Evolutionary conservation across 257 asterid genomes (phyloP).

Genomic region (Verbena officinalis): DNA sequence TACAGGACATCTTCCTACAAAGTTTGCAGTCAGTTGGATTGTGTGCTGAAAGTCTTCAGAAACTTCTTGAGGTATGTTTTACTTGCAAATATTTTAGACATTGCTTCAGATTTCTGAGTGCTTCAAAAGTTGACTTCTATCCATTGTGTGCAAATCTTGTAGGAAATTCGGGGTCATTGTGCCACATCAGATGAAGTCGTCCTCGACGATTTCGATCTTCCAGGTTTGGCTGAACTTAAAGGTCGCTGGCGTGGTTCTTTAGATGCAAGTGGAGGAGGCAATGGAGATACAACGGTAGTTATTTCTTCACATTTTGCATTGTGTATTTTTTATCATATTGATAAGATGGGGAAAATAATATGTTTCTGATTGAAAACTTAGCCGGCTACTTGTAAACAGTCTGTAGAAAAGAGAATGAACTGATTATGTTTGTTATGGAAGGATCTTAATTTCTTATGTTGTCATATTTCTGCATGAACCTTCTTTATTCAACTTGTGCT

Average conservation of each 20-base stretch:
- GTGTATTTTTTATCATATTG: constrained; percentile 24
- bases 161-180: constrained; percentile 91
- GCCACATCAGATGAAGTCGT: constrained; percentile 78
- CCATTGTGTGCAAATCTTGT: constrained; percentile 28
- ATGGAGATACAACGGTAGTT: constrained; percentile 92
- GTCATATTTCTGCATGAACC: no score
- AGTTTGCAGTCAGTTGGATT: constrained; percentile 89
- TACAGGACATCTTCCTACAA: constrained; percentile 87
- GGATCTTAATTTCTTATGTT: no score
- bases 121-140: constrained; percentile 22
- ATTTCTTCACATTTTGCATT: constrained; percentile 24
- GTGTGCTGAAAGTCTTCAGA: constrained; percentile 86
- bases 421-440: no score
- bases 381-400: constrained; percentile 15
- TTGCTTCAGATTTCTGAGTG: constrained; percentile 21
- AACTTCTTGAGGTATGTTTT: constrained; percentile 83
- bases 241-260: constrained; percentile 94
- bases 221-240: constrained; percentile 96
- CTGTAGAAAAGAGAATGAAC: neutral
- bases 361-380: constrained; percentile 11
- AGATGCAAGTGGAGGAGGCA: constrained; percentile 99
- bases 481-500: neutral
- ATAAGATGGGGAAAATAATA: constrained; percentile 9
- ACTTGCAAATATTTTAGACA: constrained; percentile 26
- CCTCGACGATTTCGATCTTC: constrained; percentile 85